Percentiles rank a stretch among this genome's conserved stretches.
Evolutionary conservation across 2,329 filamentous ascomycete genomes (phyloP).

Genomic region (Aspergillus glaucus): DNA sequence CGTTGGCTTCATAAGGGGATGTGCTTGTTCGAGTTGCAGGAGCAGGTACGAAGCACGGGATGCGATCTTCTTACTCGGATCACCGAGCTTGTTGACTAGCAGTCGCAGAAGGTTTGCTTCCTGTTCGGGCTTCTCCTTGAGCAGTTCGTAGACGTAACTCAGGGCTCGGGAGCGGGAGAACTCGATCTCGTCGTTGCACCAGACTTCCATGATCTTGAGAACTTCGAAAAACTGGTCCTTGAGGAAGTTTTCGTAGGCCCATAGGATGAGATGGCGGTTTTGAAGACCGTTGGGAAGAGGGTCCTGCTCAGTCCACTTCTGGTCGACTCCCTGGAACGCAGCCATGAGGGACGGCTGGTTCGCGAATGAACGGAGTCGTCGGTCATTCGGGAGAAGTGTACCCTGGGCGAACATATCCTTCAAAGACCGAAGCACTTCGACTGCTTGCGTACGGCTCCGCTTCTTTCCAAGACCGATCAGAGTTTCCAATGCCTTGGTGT

Average conservation of each 20-base stretch:
- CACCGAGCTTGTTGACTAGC: slow-evolving; percentile 92
- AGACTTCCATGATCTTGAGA: slow-evolving; percentile 81
- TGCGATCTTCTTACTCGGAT: slow-evolving; percentile 90
- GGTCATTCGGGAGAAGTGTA: slow-evolving; percentile 71
- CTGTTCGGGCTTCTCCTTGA: slow-evolving; percentile 95
- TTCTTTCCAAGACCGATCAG: slow-evolving; percentile 80
- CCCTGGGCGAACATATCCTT: slow-evolving; percentile 93
- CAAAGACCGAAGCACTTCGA: slow-evolving; percentile 84
- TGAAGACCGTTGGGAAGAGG: slow-evolving; percentile 67
- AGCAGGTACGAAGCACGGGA: slow-evolving; percentile 89
- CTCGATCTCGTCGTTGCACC: slow-evolving; percentile 93
- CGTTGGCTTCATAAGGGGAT: slow-evolving; percentile 88
- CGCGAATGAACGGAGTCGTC: slow-evolving; percentile 72
- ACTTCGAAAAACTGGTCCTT: slow-evolving; percentile 92
- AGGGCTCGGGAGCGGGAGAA: slow-evolving; percentile 83
- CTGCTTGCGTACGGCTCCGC: slow-evolving; percentile 84
- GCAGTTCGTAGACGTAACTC: slow-evolving; percentile 82
- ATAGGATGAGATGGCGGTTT: slow-evolving; percentile 71
- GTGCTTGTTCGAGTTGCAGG: slow-evolving; percentile 80
- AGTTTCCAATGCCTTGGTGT: slow-evolving; percentile 79
- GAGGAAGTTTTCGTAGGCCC: slow-evolving; percentile 92
- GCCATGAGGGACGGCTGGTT: slow-evolving; percentile 71
- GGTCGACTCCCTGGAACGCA: slow-evolving; percentile 58
- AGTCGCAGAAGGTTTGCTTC: slow-evolving; percentile 88
- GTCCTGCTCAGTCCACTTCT: slow-evolving; percentile 63